A percentile compares a stretch with the other conserved stretches of the same genome.
Conservation (phyloP, 1,139 yeast genomes). For the Zygoascus hellenicus region DNA sequence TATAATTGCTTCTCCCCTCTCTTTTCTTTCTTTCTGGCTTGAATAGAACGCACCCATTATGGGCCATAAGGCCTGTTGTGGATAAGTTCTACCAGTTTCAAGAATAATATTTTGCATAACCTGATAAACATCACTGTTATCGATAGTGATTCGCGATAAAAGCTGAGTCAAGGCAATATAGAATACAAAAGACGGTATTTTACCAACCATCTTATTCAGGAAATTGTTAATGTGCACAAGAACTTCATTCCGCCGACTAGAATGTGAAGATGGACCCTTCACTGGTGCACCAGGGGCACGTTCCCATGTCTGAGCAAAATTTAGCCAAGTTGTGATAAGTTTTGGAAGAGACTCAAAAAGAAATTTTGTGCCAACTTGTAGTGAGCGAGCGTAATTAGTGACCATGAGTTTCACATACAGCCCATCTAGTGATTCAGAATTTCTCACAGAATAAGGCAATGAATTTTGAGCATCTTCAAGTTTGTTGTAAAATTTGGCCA, state of each 20-base stretch:
- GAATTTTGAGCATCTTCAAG: slow-evolving; percentile 57
- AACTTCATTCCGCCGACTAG: slow-evolving; percentile 6
- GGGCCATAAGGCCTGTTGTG: slow-evolving; percentile 82
- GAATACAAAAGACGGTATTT: slow-evolving; percentile 61
- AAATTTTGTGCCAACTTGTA: slow-evolving; percentile 62
- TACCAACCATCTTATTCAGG: slow-evolving; percentile 39
- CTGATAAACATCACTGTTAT: slow-evolving; percentile 51
- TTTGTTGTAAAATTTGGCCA: slow-evolving; percentile 77
- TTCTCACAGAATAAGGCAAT: slow-evolving; percentile 35
- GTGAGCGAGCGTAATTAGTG: slow-evolving; percentile 57
- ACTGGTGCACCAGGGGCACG: slow-evolving; percentile 10
- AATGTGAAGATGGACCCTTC: slow-evolving; percentile 3
- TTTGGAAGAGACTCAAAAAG: slow-evolving; percentile 86
- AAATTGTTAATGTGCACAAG: slow-evolving; percentile 31
- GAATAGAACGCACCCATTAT: slow-evolving; percentile 71
- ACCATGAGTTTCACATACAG: slow-evolving; percentile 63
- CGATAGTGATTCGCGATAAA: slow-evolving; percentile 69
- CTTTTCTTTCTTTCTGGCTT: slow-evolving; percentile 50
- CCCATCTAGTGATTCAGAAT: slow-evolving; percentile 43
- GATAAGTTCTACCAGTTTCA: slow-evolving; percentile 57
- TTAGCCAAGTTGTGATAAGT: slow-evolving; percentile 86
- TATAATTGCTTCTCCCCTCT: slow-evolving; percentile 47
- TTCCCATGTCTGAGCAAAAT: slow-evolving; percentile 38
- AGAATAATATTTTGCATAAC: slow-evolving; percentile 53
- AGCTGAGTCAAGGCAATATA: slow-evolving; percentile 84